Base-by-base conservation (phyloP, 2,329 filamentous ascomycete genomes). In the Xylaria sp. region DNA sequence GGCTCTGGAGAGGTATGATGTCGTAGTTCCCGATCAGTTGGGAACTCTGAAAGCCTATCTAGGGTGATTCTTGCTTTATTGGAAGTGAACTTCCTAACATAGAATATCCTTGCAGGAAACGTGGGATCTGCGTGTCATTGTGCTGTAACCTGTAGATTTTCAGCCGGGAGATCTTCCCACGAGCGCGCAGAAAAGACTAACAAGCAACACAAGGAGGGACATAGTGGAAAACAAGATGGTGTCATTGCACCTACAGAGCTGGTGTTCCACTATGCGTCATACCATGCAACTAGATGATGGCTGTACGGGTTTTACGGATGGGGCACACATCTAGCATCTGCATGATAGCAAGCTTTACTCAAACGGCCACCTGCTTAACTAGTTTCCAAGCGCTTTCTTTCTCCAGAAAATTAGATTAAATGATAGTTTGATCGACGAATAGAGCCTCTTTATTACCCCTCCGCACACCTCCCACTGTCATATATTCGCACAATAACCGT, bases 231-330 rank as follows among this genome's bases (percentile, higher is more conserved):
- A 24, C 61, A 12, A 50, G 34, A 56, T 42, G 39, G 36, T 56
- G 32, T 21, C 24, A 48, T 34, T 17, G 30, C 34, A 51, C 24
- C 27, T 48, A n/a, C n/a, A 17, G 42, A 54, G 30, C 42, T 12
- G 24, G 55, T 11, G 32, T 67, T 61, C 59, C 55, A 60, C 56
- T 12, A 47, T 59, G 67, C 57, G 57, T 56, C 55, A 62, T 69
- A 67, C 14, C 61, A 34, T 42, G 30, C 54, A 5, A 47, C 24
- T 27, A 36, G 9, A 4, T 34, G 27, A 5, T 34, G 9, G 48
- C 19, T 34, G 9, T 39, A 21, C 53, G 24, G 14, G n/a, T 56
- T 53, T 30, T 55, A 47, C 14, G 12, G 32, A 64, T 51, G 50
- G 55, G 56, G 55, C 65, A 21, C 11, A 14, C 17, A 30, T 56